Base-by-base conservation (phyloP, 176 grass and related monocot genomes). In the Triticum dicoccoides region DNA sequence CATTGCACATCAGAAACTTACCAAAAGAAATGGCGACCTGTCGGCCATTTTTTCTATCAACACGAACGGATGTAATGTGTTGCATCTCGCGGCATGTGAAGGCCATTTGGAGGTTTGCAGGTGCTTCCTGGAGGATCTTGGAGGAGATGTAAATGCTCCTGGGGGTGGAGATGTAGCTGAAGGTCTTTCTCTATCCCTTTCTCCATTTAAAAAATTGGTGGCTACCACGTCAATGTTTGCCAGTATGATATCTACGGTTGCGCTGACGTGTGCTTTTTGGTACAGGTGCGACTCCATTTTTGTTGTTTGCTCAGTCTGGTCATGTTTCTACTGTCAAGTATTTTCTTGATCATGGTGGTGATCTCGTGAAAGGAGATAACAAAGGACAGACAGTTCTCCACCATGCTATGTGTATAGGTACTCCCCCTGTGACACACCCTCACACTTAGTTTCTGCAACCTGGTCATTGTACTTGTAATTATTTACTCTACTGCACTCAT, bases 101-200 rank as follows among this genome's bases (percentile, higher is more conserved):
- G 82, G 59, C 45, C 77, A 81, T 81, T 69, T 81, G 18, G 70
- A 85, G 47, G 14, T 89, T 73, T 89, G 88, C 77, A 81, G 76
- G 88, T 85, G 80, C 62, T 58, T 89, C 6, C 59, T 89, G 9
- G 82, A 87, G 70, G 71, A 89, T 73, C 77, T 89, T 3, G 61
- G 77, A 14, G 59, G 33, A 33, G 87, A 85, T 20, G 8, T 38
- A 7, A 88, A 88, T 69, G 69, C 34, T 73, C 3, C 14, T 78
- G 61, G 5, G 58, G 6, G 0, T 45, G 18, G 17, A 69, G 62
- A 9, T 78, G n/a, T 1, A 68, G 4, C 2, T 45, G 5, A 12
- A 88, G 72, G 63, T 86, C 1, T 3, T 10, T 87, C 61, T n/a
- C 41, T 59, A 80, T 73, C 17, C 59, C 17, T 35, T 33, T 24